These are phyloP conservation scores for Barnettozyma wickerhamii DNA, from an alignment of 805 yeast genomes.

Conservation along the genomic window DNA sequence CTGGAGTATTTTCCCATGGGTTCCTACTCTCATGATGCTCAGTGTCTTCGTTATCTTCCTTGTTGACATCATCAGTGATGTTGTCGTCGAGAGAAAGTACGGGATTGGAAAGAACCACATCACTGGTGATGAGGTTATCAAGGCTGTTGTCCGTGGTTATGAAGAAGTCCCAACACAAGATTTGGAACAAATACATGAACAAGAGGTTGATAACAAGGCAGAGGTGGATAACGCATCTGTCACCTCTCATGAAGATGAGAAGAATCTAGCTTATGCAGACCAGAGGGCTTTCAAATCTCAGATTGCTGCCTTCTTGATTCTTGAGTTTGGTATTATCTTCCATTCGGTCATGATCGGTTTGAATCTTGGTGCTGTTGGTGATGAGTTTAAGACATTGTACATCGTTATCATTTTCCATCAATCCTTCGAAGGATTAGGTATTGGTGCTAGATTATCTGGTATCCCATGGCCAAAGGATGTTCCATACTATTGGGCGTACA, in stretches of 20 bases:
- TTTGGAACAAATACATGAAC: neutral
- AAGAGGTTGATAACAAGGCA: neutral
- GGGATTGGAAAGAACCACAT: neutral
- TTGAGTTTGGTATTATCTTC: constrained; percentile 74
- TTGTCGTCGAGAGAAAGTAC: neutral
- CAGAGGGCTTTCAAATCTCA: constrained; percentile 11
- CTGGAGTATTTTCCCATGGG: constrained; percentile 3
- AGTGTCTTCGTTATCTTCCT: constrained; percentile 1
- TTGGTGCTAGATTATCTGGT: constrained; percentile 55
- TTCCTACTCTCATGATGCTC: neutral
- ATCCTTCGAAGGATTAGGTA: constrained; percentile 75
- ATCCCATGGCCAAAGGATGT: constrained; percentile 41
- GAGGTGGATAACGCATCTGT: neutral
- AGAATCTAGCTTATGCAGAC: neutral
- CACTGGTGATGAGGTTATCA: neutral
- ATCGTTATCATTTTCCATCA: constrained; percentile 67
- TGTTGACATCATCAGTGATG: neutral
- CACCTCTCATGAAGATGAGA: too few relatives aligned
- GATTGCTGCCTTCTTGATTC: constrained; percentile 34
- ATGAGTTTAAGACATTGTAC: constrained; percentile 54
- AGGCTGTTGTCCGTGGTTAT: neutral
- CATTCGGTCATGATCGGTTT: constrained; percentile 79
- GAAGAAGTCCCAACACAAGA: neutral
- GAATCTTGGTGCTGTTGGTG: constrained; percentile 69
- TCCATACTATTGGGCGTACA: constrained; percentile 44